Base-by-base conservation (phyloP, 495 filamentous ascomycete species). In the Pyrenula massariospora region DNA sequence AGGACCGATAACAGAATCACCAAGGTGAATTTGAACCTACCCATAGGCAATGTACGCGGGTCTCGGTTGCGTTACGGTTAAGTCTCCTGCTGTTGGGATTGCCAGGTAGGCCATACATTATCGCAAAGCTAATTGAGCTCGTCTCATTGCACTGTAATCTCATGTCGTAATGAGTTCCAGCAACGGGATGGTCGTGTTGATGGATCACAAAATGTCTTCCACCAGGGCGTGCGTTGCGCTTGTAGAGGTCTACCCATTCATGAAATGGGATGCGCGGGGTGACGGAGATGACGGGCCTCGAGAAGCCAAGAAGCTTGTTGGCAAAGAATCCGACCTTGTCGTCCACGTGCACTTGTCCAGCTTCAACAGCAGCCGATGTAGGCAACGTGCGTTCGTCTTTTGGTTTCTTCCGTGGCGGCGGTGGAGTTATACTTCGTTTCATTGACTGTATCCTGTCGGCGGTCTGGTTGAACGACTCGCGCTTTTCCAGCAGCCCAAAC, bases 151-250 rank as follows among this genome's bases (percentile, higher is more conserved):
- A 82, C 63, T 88, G 84, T 1, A 88, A 68, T 12, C 83, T 73
- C 2, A 88, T 68, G 64, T 86, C 84, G 67, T 86, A 84, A 57
- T 84, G 80, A 0, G 74, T 69, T 11, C 84, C 83, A 12, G 83
- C 79, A 10, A 84, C 68, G 2, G 83, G 83, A 65, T 87, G 84
- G 58, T 87, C 84, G 62, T 87, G 84, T 61, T 86, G 84, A 63
- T 86, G 81, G 24, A 87, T 72, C 31, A 86, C 75, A 59, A 85
- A 86, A 60, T 87, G 83, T 22, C 67, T 70, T 10, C 82, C 84
- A 19, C 68, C 52, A 3, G 60, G 54, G 54, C 79, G 65, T 58
- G 73, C 54, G 62, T 80, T 80, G 10, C 69, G 61, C 23, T 64
- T 61, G 65, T 85, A 86, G 1, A 87, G 67, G n/a, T 68, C 62